These are phyloP conservation scores for Phialemonium atrogriseum DNA, from an alignment of 2,329 filamentous ascomycete species.

Conservation along the genomic window DNA sequence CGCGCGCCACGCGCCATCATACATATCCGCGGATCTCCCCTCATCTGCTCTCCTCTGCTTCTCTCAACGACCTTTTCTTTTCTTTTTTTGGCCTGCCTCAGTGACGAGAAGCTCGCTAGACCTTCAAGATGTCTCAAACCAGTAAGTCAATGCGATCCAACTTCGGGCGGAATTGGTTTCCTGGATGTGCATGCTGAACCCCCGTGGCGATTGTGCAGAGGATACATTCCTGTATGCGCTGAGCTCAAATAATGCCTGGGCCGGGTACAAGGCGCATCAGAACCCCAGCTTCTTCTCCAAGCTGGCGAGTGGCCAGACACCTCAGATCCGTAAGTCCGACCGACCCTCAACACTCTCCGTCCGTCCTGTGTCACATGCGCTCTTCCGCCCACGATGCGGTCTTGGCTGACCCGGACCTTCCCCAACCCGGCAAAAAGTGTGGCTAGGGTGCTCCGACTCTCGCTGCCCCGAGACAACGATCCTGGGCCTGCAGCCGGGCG, in stretches of 20 bases:
- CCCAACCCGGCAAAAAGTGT: constrained; percentile 40
- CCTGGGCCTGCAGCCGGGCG: constrained; percentile 68
- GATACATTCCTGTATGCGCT: constrained; percentile 56
- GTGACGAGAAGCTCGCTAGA: too few relatives aligned
- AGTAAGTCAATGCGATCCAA: too few relatives aligned
- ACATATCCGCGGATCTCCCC: too few relatives aligned
- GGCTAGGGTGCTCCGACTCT: constrained; percentile 83
- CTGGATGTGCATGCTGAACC: too few relatives aligned
- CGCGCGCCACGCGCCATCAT: too few relatives aligned
- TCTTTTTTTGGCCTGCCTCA: too few relatives aligned
- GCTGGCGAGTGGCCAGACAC: constrained; percentile 58
- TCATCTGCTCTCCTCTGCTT: too few relatives aligned
- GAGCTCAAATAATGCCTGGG: constrained; percentile 64
- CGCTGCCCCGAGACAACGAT: constrained; percentile 79
- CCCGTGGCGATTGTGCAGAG: too few relatives aligned
- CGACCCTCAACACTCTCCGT: constrained; percentile 1
- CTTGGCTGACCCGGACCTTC: neutral
- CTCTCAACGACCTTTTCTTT: too few relatives aligned
- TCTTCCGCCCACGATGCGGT: constrained; percentile 1
- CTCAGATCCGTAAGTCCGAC: constrained; percentile 47
- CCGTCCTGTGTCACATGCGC: constrained; percentile 3
- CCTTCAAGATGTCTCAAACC: too few relatives aligned
- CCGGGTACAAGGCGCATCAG: constrained; percentile 52
- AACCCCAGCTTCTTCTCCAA: constrained; percentile 65
- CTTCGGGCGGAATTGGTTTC: too few relatives aligned